Base-by-base conservation (phyloP, 192 early-diverging fungal species). In the Anaeromyces robustus region DNA sequence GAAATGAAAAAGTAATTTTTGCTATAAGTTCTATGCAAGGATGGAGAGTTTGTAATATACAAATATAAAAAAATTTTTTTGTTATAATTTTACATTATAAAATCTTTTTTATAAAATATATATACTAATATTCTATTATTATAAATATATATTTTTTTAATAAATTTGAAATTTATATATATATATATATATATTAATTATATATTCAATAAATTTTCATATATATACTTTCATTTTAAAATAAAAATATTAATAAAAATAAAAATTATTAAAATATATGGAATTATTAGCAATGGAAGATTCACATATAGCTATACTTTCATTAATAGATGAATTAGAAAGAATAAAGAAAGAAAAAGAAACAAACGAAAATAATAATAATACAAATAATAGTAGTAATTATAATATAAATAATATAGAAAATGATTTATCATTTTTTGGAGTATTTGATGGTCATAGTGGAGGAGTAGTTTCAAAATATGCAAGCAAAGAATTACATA, bases 401-500 rank as follows among this genome's bases (percentile, higher is more conserved):
- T 5, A 52, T 13, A 7, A 52, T 22, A 52, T 14, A 39, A 14
- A 68, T n/a, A 7, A 68, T n/a, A 26, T 68, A 68, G 52, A 68
- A 22, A n/a, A n/a, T 0, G 18, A 68, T n/a, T 26, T 68, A n/a
- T 68, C 52, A n/a, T 68, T 68, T 68, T 68, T 68, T 68, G 52
- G 52, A n/a, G 52, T 68, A 68, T 68, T 68, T 68, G 52, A 68
- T 68, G 52, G 52, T 68, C 52, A 68, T 68, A 68, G 52, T 68
- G 52, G 52, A 11, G 52, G 52, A 7, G 17, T 68, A 81, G 91
- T 95, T 29, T 96, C 98, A 37, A 92, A 92, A 84, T 96, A 93
- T 83, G 89, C 93, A 29, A 96, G 96, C 18, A 86, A 89, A 13
- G 82, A 90, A 41, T 87, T 98, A 77, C 95, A 98, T 83, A 83